Evolutionary conservation across 257 asterid species (phyloP).

Genomic region (Primulina eburnea): DNA sequence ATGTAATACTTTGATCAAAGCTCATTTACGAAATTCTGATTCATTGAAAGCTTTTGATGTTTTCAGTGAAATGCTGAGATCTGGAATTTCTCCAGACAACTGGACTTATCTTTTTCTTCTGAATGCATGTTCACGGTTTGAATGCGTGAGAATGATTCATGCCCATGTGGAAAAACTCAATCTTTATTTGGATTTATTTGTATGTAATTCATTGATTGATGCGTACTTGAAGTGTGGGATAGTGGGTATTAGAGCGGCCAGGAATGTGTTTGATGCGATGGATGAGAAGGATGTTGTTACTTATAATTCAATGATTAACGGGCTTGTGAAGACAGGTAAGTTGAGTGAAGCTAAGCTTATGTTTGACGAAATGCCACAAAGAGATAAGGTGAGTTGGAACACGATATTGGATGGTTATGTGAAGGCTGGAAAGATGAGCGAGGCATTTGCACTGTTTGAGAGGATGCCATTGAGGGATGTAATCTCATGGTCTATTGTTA

Average conservation of each 20-base stretch:
- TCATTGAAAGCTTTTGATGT: conserved; percentile 44
- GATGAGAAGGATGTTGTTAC: conserved; percentile 53
- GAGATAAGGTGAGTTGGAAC: conserved; percentile 60
- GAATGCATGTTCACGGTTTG: conserved; percentile 52
- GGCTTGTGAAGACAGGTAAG: conserved; percentile 41
- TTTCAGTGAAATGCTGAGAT: conserved; percentile 46
- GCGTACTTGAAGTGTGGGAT: conserved; percentile 62
- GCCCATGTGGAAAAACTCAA: conserved; percentile 55
- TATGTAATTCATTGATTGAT: conserved; percentile 66
- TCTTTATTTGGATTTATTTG: conserved; percentile 48
- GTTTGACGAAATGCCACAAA: conserved; percentile 60
- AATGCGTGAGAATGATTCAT: conserved; percentile 48
- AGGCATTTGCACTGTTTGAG: conserved; percentile 51
- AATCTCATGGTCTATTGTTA: conserved; percentile 76
- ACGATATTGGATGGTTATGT: conserved; percentile 51
- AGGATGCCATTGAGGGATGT: conserved; percentile 63
- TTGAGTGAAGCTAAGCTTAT: conserved; percentile 41
- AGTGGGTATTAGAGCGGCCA: conserved; percentile 45
- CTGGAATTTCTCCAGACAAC: conserved; percentile 57
- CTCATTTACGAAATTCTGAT: conserved; percentile 43
- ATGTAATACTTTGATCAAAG: conserved; percentile 55
- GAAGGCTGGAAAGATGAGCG: conserved; percentile 50
- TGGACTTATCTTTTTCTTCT: conserved; percentile 60
- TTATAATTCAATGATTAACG: conserved; percentile 64
- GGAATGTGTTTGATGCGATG: conserved; percentile 23